Percentiles rank a stretch among this genome's conserved stretches.
These are phyloP conservation scores for Brasilioporus rufonigricans DNA, from an alignment of 768 basidiomycete species.

Conservation along the genomic window DNA sequence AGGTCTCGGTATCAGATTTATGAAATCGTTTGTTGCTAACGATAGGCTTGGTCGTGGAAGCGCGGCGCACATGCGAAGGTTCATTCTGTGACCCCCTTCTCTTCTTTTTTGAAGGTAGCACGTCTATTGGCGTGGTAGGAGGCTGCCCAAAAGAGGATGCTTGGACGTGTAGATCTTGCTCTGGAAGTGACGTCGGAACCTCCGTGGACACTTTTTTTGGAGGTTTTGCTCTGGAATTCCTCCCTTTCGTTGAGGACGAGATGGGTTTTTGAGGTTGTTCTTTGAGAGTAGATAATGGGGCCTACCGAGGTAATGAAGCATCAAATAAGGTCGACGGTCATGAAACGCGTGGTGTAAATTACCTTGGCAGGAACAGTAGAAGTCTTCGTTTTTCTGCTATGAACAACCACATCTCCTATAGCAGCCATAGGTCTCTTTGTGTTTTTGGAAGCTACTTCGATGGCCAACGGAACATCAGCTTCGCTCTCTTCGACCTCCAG, in stretches of 20 bases:
- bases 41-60: slow-evolving; percentile 6
- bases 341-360: neutral
- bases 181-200: slow-evolving; percentile 61
- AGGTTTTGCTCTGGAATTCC: slow-evolving; percentile 6
- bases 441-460: slow-evolving; percentile 22
- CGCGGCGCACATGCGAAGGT: slow-evolving; percentile 3
- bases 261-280: slow-evolving; percentile 9
- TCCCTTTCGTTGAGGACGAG: slow-evolving; percentile 11
- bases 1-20: slow-evolving; percentile 27
- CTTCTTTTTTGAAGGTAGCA: slow-evolving; percentile 8
- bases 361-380: slow-evolving; percentile 18
- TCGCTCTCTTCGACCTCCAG: slow-evolving; percentile 32
- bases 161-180: slow-evolving; percentile 41
- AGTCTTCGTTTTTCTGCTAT: slow-evolving; percentile 6
- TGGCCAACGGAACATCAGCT: slow-evolving; percentile 45
- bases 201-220: slow-evolving; percentile 32
- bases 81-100: neutral
- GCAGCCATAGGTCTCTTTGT: slow-evolving; percentile 2
- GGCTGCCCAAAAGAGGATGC: slow-evolving; percentile 5
- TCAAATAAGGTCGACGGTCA: neutral
- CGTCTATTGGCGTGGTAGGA: slow-evolving; percentile 2
- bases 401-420: slow-evolving; percentile 1
- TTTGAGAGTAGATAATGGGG: neutral
- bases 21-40: slow-evolving; percentile 20
- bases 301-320: slow-evolving; percentile 1